Conservation (phyloP, 2,329 filamentous ascomycete species). For the Pleoardoris graminearum region DNA sequence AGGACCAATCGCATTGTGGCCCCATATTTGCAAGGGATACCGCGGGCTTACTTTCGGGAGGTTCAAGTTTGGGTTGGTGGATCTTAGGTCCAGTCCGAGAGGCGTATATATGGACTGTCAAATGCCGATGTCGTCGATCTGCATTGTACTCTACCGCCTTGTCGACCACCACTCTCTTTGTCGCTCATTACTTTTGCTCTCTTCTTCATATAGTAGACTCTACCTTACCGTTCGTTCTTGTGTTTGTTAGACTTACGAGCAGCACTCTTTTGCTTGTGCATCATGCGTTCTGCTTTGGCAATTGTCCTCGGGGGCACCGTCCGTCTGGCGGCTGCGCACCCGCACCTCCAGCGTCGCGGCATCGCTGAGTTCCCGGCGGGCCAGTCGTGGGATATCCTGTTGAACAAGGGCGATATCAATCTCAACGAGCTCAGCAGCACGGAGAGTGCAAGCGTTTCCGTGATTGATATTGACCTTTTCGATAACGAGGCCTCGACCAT, state of each 20-base stretch:
- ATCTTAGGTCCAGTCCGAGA: neutral
- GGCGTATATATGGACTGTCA: neutral
- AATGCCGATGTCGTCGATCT: neutral
- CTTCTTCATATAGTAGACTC: neutral
- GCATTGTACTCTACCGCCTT: neutral
- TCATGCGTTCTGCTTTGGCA: constrained; percentile 4
- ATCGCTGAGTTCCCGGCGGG: constrained; percentile 17
- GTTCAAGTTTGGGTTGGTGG: too few species aligned
- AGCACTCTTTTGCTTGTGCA: neutral
- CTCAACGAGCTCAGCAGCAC: constrained; percentile 28
- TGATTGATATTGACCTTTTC: constrained; percentile 66
- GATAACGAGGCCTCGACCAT: constrained; percentile 49
- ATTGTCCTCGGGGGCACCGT: constrained; percentile 11
- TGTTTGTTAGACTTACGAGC: neutral
- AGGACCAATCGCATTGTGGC: neutral
- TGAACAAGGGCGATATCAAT: constrained; percentile 10
- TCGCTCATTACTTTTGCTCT: neutral
- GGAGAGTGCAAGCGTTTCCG: constrained; percentile 10
- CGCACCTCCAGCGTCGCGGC: constrained; percentile 3
- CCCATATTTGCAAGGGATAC: neutral
- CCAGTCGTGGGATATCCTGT: constrained; percentile 23
- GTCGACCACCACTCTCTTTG: neutral
- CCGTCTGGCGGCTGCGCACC: constrained; percentile 9
- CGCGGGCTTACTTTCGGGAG: neutral
- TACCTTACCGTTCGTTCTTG: neutral